Percentiles rank a stretch among this genome's conserved stretches.
Evolutionary conservation across 2,329 filamentous ascomycete genomes (phyloP).

Genomic region (Talaromyces sp.): DNA sequence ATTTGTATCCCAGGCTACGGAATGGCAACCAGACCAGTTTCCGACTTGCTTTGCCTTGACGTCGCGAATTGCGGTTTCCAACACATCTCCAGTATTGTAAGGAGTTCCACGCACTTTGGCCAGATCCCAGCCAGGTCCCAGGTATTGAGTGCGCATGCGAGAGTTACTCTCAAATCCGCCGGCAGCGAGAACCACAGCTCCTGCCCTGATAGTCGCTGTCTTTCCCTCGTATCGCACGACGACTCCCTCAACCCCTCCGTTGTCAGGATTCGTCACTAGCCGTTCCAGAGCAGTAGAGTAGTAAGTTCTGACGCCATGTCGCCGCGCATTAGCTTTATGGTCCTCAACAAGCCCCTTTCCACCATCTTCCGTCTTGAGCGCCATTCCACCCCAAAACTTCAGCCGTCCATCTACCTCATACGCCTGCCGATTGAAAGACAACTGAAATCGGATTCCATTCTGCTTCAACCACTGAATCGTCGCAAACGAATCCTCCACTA

Average conservation of each 20-base stretch:
- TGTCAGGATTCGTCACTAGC: conserved; percentile 23
- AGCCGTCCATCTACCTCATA: conserved; percentile 60
- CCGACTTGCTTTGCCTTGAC: conserved; percentile 53
- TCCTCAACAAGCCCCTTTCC: conserved; percentile 58
- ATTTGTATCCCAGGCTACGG: conserved; percentile 63
- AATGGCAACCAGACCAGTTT: conserved; percentile 64
- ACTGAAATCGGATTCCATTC: conserved; percentile 56
- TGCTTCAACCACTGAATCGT: conserved; percentile 55
- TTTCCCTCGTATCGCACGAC: conserved; percentile 21
- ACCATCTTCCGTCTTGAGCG: conserved; percentile 57
- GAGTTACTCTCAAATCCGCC: conserved; percentile 65
- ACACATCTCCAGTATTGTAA: conserved; percentile 60
- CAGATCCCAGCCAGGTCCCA: conserved; percentile 61
- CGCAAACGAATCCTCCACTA: conserved; percentile 53
- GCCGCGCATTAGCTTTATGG: conserved; percentile 44
- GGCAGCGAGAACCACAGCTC: conserved; percentile 39
- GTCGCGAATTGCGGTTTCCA: conserved; percentile 53
- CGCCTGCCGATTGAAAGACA: conserved; percentile 64
- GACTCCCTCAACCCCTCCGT: conserved; percentile 23
- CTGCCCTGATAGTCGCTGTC: conserved; percentile 21
- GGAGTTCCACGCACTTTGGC: conserved; percentile 62
- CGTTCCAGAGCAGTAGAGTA: conserved; percentile 47
- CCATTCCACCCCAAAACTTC: conserved; percentile 66
- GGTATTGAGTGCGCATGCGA: conserved; percentile 52
- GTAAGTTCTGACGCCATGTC: conserved; percentile 44